Conservation (phyloP, 139 green algal genomes). For the Chlamydomonas sphaeroides region DNA sequence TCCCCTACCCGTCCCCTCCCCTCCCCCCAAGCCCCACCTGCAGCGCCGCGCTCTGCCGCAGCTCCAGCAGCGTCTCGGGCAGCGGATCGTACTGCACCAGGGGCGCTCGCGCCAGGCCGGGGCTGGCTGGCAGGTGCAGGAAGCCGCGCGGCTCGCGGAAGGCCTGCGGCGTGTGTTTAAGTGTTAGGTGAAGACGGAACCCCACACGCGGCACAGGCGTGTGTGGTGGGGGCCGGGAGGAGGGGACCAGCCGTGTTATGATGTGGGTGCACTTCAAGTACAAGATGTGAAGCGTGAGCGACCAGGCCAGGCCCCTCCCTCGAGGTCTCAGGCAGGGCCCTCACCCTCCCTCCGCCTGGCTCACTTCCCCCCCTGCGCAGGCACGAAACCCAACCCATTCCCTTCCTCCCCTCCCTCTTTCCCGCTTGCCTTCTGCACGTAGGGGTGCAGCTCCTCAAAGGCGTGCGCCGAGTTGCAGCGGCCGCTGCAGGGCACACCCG, state of each 20-base stretch:
- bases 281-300: no score
- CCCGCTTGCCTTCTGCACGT: slow-evolving; percentile 26
- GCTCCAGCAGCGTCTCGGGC: slow-evolving; percentile 30
- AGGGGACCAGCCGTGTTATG: no score
- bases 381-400: no score
- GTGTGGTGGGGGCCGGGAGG: no score
- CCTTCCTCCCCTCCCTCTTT: no score
- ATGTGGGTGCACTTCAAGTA: no score
- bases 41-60: slow-evolving; percentile 25
- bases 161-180: not conserved
- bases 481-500: not conserved
- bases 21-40: not conserved
- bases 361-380: no score
- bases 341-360: no score
- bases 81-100: slow-evolving; percentile 5
- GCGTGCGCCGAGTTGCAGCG: slow-evolving; percentile 19
- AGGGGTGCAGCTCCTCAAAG: slow-evolving; percentile 39
- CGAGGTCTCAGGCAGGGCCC: no score
- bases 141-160: slow-evolving; percentile 35
- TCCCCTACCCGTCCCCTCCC: no score
- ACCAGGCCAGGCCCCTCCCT: no score
- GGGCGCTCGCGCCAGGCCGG: not conserved
- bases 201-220: no score
- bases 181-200: not conserved
- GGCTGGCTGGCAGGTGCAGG: slow-evolving; percentile 7